Evolutionary conservation across 2,329 filamentous ascomycete genomes (phyloP).

Genomic region (Chalaropsis thielavioides): DNA sequence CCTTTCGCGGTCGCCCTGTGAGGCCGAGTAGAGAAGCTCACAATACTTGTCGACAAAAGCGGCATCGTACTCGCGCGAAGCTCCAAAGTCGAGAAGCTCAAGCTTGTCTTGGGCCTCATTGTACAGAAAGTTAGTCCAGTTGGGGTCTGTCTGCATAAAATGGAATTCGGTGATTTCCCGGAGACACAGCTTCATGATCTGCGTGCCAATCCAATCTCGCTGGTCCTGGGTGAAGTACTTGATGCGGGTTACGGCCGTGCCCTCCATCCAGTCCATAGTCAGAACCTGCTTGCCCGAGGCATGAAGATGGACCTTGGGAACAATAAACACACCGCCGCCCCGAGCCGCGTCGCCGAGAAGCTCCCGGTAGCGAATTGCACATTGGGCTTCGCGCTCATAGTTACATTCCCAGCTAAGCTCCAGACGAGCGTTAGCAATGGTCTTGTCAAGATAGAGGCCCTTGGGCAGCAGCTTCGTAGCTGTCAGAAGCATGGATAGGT

Average conservation of each 20-base stretch:
- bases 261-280: constrained; percentile 85
- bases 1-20: constrained; percentile 47
- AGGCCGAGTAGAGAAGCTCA: constrained; percentile 64
- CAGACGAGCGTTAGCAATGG: constrained; percentile 82
- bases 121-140: constrained; percentile 98
- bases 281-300: constrained; percentile 76
- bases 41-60: constrained; percentile 72
- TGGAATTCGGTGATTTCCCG: constrained; percentile 87
- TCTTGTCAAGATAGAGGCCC: constrained; percentile 89
- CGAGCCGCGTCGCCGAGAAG: constrained; percentile 47
- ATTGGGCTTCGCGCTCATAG: constrained; percentile 76
- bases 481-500: constrained; percentile 77
- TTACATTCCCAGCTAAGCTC: constrained; percentile 97
- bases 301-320: constrained; percentile 63
- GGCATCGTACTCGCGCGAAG: constrained; percentile 69
- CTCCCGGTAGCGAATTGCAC: constrained; percentile 58
- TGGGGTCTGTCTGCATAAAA: constrained; percentile 99
- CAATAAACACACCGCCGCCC: constrained; percentile 52
- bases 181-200: constrained; percentile 80
- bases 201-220: constrained; percentile 89
- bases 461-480: constrained; percentile 81
- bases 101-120: constrained; percentile 57
- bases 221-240: constrained; percentile 64
- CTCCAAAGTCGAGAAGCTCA: constrained; percentile 90
- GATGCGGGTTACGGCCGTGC: constrained; percentile 71